Conservation (phyloP, 345 rosid species). For the Toxicodendron radicans region DNA sequence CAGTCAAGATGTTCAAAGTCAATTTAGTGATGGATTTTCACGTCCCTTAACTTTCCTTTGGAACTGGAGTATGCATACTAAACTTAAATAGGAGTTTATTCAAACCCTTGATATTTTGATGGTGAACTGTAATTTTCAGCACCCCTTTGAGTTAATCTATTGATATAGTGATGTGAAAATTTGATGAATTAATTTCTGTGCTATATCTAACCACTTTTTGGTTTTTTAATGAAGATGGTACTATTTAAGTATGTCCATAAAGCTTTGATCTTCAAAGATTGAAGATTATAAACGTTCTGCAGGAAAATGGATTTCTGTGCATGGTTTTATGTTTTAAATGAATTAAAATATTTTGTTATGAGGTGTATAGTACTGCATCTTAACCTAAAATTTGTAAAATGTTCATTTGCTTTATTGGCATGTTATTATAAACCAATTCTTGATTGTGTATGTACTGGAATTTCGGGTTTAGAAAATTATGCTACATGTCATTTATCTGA, state of each 20-base stretch:
- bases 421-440: not conserved
- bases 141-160: not conserved
- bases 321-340: not conserved
- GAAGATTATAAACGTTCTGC: not conserved
- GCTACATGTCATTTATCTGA: not conserved
- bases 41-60: not conserved
- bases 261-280: not conserved
- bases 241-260: not conserved
- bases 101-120: not conserved
- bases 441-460: not conserved
- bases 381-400: constrained; percentile 6
- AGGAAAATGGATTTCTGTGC: not conserved
- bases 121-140: not conserved
- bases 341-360: not conserved
- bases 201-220: not conserved
- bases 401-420: constrained; percentile 8
- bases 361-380: not conserved
- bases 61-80: not conserved
- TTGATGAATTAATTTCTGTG: not conserved
- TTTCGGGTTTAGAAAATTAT: not conserved
- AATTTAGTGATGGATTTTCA: not conserved
- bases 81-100: not conserved
- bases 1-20: not conserved
- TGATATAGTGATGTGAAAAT: not conserved
- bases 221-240: not conserved